Base-by-base conservation (phyloP, 495 filamentous ascomycete genomes). In the Penicillium longicatenatum region DNA sequence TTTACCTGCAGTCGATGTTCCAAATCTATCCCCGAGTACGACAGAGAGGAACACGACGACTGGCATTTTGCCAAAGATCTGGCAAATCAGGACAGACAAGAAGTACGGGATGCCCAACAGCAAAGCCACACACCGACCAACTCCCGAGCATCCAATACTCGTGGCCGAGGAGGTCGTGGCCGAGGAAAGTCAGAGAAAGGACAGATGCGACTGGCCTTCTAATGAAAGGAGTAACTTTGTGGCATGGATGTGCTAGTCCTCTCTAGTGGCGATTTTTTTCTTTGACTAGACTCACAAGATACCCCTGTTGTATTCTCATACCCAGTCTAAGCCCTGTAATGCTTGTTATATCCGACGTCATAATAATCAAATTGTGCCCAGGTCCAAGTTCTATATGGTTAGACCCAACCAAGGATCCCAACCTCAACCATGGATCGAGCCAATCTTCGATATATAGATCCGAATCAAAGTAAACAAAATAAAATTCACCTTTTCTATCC, bases 41-140 rank as follows among this genome's bases (percentile, higher is more conserved):
- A 84, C 33, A 77, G 86, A 65, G 81, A 85, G 51, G 92, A 89
- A 75, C 94, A 98, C 67, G 80, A 90, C 41, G 94, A 98, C 69
- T 98, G 92, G 90, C 94, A 98, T 76, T 91, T 97, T 72, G 94
- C 94, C 41, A 92, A 89, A 76, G 86, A 90, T 62, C 80, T 98
- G 26, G 88, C 88, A 61, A 81, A 84, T 7, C 80, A 92, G 59
- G 81, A 84, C 46, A 75, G 70, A 30, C 67, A 74, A 56, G 65
- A 68, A 44, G 64, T 67, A 5, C 65, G 59, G 20, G 60, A 43
- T 37, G 66, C 59, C 17, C 73, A 64, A n/a, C 57, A 63, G 35
- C 54, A 57, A 44, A 30, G n/a, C 20, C 63, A 58, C 20, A 37
- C 66, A 29, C 39, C 66, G 37, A 63, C 52, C 35, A 65, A 50